A percentile compares a stretch with the other conserved stretches of the same genome.
Evolutionary conservation across 177 flowering plant species (phyloP).

Genomic region (Tripterygium wilfordii): DNA sequence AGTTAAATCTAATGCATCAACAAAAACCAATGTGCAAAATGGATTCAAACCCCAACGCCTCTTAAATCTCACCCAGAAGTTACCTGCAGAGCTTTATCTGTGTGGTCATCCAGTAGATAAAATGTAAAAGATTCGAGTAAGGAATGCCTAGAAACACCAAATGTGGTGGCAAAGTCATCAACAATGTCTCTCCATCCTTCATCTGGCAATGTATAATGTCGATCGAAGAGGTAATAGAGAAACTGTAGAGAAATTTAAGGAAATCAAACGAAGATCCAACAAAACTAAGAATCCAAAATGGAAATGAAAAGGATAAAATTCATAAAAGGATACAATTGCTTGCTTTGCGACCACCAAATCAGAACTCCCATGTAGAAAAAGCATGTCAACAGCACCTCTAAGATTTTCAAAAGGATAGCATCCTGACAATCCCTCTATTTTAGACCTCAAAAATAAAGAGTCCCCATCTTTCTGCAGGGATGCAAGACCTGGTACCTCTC

Average conservation of each 20-base stretch:
- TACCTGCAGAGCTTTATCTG: constrained; percentile 80
- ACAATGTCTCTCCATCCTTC: constrained; percentile 63
- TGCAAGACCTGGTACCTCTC: constrained; percentile 36
- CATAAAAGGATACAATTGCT: constrained; percentile 86
- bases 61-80: too few species aligned
- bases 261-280: constrained; percentile 3
- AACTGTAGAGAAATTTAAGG: constrained; percentile 64
- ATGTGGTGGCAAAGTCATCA: constrained; percentile 85
- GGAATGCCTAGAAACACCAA: constrained; percentile 64
- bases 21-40: too few species aligned
- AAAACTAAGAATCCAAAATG: not conserved
- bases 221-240: constrained; percentile 85
- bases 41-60: too few species aligned
- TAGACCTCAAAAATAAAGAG: constrained; percentile 33
- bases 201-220: constrained; percentile 74
- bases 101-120: constrained; percentile 88
- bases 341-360: constrained; percentile 86
- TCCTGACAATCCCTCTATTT: constrained; percentile 49
- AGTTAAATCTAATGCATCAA: too few species aligned
- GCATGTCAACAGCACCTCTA: constrained; percentile 71
- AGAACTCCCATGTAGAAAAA: constrained; percentile 78
- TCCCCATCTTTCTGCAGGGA: constrained; percentile 49
- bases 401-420: constrained; percentile 87
- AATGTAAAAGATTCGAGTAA: constrained; percentile 77
- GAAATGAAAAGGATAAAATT: not conserved